Base-by-base conservation (phyloP, 2,329 filamentous ascomycete species). In the Aspergillus fischeri region DNA sequence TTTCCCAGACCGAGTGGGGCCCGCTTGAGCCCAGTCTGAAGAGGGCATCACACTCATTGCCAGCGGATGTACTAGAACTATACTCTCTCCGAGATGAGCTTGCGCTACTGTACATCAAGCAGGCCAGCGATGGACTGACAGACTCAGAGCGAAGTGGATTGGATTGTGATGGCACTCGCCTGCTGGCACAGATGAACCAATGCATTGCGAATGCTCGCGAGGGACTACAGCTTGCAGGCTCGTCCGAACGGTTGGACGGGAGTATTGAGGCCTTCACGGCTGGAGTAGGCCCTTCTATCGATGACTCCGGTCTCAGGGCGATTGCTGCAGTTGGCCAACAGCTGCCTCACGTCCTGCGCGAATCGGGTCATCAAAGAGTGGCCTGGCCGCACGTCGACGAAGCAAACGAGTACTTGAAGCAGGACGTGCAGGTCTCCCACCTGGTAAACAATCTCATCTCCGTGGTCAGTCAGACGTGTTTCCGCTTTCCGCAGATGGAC, bases 401-500 rank as follows among this genome's bases (percentile, higher is more conserved):
- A 21, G 52, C 27, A 17, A 24, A 44, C 4, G 54, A 52, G 47
- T 44, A 53, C 7, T 52, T 55, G 49, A 52, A 41, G 6, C 21
- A 50, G 7, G 27, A 44, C 4, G 28, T 55, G 3, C 47, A 42
- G 0, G 41, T 41, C 4, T 58, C 52, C 49, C 49, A 53, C 10
- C 52, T 55, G 52, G 49, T 42, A 4, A 11, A 45, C 11, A 38
- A 32, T 4, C 28, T 58, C 2, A 35, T 49, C 0, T 41, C 17
- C 1, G 14, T 58, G 1, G 52, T 55, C 1, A 32, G 49, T 1
- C 56, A 58, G 14, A 20, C 54, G 8, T 17, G 49, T 54, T 65
- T 73, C 50, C 66, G 71, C 2, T 70, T 71, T 50, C 75, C 74
- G 0, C 63, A 63, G 20, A 65, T 72, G 48, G 72, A 70, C 3